phyloP scores from a whole-genome alignment of 208 protist genomes.

The Balamuthia mandrillaris region DNA sequence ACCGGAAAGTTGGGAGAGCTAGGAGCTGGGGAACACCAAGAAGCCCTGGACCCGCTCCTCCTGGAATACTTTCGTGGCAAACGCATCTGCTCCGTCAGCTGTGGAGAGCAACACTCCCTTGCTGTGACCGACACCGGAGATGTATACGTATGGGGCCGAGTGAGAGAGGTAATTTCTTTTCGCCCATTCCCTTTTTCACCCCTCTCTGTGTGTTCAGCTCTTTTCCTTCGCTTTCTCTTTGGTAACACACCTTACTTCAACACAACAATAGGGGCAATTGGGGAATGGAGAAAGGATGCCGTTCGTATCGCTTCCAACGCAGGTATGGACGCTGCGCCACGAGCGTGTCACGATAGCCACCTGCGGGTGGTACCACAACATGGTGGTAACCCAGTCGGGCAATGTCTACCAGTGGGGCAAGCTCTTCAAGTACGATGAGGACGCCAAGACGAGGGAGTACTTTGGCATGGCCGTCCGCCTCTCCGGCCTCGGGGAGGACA shows the following conservation, averaged over 20 bases:
- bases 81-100: not conserved
- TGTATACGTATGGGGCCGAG: conserved; percentile 21
- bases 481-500: conserved; percentile 21
- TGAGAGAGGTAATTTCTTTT: too few relatives aligned
- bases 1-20: conserved; percentile 3
- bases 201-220: too few relatives aligned
- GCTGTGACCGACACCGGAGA: conserved; percentile 11
- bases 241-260: too few relatives aligned
- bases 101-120: conserved; percentile 15
- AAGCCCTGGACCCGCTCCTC: conserved; percentile 4
- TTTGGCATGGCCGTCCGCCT: conserved; percentile 33
- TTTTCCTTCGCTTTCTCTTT: too few relatives aligned
- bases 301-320: not conserved
- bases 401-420: conserved; percentile 29
- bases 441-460: not conserved
- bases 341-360: not conserved
- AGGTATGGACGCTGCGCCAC: not conserved
- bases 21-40: not conserved
- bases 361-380: conserved; percentile 24
- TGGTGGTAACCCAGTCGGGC: not conserved
- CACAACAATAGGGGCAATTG: conserved; percentile 5
- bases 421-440: conserved; percentile 13
- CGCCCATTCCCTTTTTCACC: too few relatives aligned
- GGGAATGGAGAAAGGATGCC: not conserved
- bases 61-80: conserved; percentile 12